Conservation (phyloP, 2,329 filamentous ascomycete genomes). For the Didymella segeticola region DNA sequence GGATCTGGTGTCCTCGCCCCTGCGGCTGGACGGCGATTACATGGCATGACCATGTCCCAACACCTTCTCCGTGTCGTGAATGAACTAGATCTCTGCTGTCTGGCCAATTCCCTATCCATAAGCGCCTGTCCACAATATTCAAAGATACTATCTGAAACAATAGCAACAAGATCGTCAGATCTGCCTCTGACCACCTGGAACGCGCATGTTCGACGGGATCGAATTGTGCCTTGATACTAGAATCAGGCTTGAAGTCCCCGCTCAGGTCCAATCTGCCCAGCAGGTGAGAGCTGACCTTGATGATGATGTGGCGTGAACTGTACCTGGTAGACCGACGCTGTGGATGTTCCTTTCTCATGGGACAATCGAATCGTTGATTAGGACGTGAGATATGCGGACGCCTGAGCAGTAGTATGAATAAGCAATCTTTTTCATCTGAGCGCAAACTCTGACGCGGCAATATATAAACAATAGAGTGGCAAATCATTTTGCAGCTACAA, state of each 20-base stretch:
- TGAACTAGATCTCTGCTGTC: not conserved
- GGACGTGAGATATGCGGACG: not conserved
- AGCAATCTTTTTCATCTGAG: too few species aligned
- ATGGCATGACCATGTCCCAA: constrained; percentile 6
- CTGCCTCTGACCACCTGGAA: not conserved
- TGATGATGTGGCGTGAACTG: not conserved
- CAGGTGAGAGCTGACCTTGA: not conserved
- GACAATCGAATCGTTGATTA: not conserved
- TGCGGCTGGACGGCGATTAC: constrained; percentile 6
- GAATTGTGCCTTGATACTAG: not conserved
- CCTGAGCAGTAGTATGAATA: not conserved
- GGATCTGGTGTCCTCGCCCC: not conserved
- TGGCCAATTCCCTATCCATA: not conserved
- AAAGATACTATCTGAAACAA: not conserved
- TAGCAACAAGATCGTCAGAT: not conserved
- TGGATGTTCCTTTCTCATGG: not conserved
- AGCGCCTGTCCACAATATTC: not conserved
- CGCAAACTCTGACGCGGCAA: too few species aligned
- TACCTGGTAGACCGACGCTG: not conserved
- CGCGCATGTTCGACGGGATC: not conserved
- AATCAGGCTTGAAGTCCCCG: not conserved
- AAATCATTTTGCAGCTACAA: not conserved
- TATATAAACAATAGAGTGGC: not conserved
- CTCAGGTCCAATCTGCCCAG: not conserved
- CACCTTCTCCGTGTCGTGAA: not conserved